Base-by-base conservation (phyloP, 495 filamentous ascomycete species). In the Astrothelium macrocarpum region DNA sequence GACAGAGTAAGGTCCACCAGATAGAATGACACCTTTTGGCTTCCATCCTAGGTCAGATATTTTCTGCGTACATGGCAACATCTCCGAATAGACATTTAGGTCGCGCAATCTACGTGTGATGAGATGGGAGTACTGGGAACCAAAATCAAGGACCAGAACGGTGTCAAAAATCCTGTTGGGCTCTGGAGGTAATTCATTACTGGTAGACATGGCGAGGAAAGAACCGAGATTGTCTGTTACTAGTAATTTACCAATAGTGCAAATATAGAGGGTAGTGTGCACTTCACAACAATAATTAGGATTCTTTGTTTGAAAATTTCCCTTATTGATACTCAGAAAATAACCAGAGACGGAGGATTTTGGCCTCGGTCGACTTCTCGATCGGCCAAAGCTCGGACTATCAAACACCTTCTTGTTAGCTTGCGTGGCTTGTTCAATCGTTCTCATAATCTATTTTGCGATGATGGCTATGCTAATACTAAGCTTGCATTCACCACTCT, bases 11-110 rank as follows among this genome's bases (percentile, higher is more conserved):
- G 88, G 88, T 53, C 90, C 88, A 60, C 89, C 90, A 18, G 87
- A 90, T 20, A 92, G 79, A 53, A 90, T 86, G 66, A 91, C 81
- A 70, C 91, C 91, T 73, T 89, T 90, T 20, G 93, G 93, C 68
- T 83, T 89, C 80, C 81, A 97, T 28, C 78, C 67, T 14, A 97
- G 82, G 58, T 95, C 89, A 5, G 82, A 74, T 14, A 97, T 71
- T 79, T 92, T 95, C 62, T 87, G 84, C 62, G 90, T 97, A 79
- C 93, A 97, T 32, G 91, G 92, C 53, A 96, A 84, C 86, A 97
- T 88, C 78, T 97, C 93, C 45, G 84, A 84, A 80, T 88, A 96
- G 73, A 97, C 82, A 79, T 89, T 87, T 77, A 96, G 80, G 53
- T 87, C 84, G 67, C 90, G 81, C 16, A 95, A 81, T 56, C 89